Base-by-base conservation (phyloP, 1,284 basidiomycete genomes). In the Sanghuangporus baumii region DNA sequence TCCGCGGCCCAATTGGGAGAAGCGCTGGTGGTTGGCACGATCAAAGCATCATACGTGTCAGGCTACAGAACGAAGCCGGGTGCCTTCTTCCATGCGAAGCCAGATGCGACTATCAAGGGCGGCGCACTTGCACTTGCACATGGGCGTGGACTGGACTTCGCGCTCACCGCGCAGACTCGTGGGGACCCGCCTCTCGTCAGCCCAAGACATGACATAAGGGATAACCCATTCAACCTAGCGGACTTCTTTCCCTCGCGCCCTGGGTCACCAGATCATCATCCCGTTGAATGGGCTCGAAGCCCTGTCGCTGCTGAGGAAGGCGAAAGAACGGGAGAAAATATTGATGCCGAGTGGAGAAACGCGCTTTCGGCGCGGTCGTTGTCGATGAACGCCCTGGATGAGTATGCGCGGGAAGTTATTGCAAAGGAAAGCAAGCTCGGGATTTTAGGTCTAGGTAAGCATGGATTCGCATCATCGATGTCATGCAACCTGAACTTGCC, bases 191-290 rank as follows among this genome's bases (percentile, higher is more conserved):
- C 48, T 7, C 59, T 57, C 50, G 41, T 48, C 48, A 59, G 34
- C 59, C 65, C 41, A 47, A 67, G 64, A 64, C 69, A 59, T 57
- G 66, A 59, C 48, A 66, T 66, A 34, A 60, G 65, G 46, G 77
- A 78, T 60, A 81, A 83, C 66, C 78, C 81, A 6, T 83, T 83
- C 73, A 80, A 71, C 68, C 73, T 84, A 60, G 71, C 71, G 20
- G 77, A 76, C 12, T 83, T 84, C 73, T 83, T 83, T 71, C 81
- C 82, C 5, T 69, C 74, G 26, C 68, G 73, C 37, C 66, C 72
- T 37, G 62, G 69, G 36, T 67, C 38, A 67, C 66, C 50, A 59
- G 69, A 52, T 72, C 72, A 52, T 72, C 72, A 18, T 71, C 52
- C 37, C 14, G 56, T 73, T 43, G 72, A 74, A 62, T 81, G 80